Evolutionary conservation across 192 early-diverging fungal genomes (phyloP), one percentile per base, ranked within the genome.

Genomic region (Chytriomyces confervae): DNA sequence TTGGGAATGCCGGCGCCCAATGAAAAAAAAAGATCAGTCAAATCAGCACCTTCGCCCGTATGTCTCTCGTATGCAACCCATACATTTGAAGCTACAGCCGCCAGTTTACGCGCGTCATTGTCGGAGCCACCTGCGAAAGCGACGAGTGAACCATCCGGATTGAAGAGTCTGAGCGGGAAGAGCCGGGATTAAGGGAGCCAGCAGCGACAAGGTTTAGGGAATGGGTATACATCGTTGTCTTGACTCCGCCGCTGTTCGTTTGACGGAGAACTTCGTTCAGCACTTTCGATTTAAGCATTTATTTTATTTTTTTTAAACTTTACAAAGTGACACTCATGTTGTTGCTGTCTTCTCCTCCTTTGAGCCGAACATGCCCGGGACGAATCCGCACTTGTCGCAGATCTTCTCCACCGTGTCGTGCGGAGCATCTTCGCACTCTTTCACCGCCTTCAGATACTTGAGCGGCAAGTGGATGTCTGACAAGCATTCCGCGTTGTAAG

Each of bases 11-110:
- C 47, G 46, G 10, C 45, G 16, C 51, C 29, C 29, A 27, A 20
- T 16, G 53, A 13, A 23, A 61, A 16, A 11, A 62, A 51, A 53
- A 10, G 5, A 50, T 45, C 78, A 36, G 29, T 29, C 80, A 23
- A 16, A 23, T 11, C 24, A 7, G 77, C 51, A 7, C 77, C 77
- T 51, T 79, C 77, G n/a, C 77, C 77, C 46, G 69, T 80, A 70
- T 85, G 79, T 24, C 84, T 71, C 76, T 86, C 82, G 61, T 86
- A 86, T 4, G 82, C 84, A 63, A 76, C 78, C 84, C 84, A 86
- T 0, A 86, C 70, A 47, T 86, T 83, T 47, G 76, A 70, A 16
- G 70, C 84, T 8, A 86, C 80, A 0, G 84, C 84, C 7, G 84
- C 72, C 16, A 79, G 8, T 44, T 82, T 70, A 45, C 79, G 81